Evolutionary conservation across 129 eudicot genomes (phyloP).

Genomic region (Kitagawia praeruptora): DNA sequence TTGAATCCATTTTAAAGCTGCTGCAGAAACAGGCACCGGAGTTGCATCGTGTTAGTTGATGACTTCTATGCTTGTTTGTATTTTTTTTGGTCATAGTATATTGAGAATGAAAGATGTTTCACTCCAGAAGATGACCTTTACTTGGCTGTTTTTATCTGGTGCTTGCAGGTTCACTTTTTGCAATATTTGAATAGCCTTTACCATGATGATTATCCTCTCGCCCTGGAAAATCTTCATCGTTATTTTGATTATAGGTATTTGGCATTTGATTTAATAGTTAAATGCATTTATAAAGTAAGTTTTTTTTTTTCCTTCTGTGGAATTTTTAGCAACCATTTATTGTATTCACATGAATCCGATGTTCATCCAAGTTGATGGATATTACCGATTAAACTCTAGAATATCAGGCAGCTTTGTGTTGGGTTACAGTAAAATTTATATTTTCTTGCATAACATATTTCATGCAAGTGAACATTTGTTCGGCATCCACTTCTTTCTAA

Average conservation of each 20-base stretch:
- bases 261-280: not conserved
- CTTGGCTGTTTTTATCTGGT: conserved; percentile 1
- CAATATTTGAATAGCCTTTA: conserved; percentile 78
- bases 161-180: conserved; percentile 73
- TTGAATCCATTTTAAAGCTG: conserved; percentile 72
- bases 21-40: conserved; percentile 91
- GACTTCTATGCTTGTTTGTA: not conserved
- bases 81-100: not conserved
- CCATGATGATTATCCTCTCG: conserved; percentile 85
- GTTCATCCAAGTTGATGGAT: not conserved
- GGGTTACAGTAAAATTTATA: not conserved
- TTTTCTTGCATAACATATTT: not conserved
- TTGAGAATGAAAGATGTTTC: conserved; percentile 1
- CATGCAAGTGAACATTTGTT: not conserved
- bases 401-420: not conserved
- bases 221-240: conserved; percentile 90
- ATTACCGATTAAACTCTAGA: too few relatives aligned
- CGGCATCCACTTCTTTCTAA: not conserved
- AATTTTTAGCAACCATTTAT: not conserved
- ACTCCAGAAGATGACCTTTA: not conserved
- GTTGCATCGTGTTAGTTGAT: conserved; percentile 69
- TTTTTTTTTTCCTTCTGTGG: not conserved
- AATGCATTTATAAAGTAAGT: not conserved
- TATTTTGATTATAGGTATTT: conserved; percentile 92
- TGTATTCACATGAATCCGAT: not conserved